Percentiles rank a stretch among this genome's conserved stretches.
phyloP scores from a whole-genome alignment of 495 filamentous ascomycete species.

The Staphylotrichum tortipilum region DNA sequence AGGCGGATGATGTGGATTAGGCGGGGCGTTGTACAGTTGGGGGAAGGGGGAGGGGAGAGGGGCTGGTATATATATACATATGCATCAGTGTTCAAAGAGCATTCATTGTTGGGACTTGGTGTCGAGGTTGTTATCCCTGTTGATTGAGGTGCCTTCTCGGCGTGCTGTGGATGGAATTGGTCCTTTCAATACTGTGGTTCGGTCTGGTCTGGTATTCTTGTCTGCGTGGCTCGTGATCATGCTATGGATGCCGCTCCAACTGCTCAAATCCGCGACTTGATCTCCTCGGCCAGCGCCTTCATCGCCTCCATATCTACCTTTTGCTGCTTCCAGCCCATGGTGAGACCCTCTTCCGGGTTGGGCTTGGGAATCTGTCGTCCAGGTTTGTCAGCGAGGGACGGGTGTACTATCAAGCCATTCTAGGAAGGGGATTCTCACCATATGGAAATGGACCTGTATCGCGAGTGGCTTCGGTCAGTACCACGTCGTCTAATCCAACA shows the following conservation, averaged over 20 bases:
- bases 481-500: background rate
- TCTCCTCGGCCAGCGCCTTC: conserved; percentile 67
- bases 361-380: conserved; percentile 81
- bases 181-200: too few relatives aligned
- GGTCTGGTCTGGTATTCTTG: too few relatives aligned
- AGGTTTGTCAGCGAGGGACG: background rate
- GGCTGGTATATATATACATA: background rate
- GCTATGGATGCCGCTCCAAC: too few relatives aligned
- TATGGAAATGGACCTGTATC: conserved; percentile 77
- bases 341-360: conserved; percentile 71
- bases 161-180: too few relatives aligned
- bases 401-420: too few relatives aligned
- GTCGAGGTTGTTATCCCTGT: too few relatives aligned
- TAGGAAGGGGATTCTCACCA: too few relatives aligned
- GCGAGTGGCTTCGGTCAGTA: background rate
- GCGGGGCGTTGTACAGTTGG: background rate
- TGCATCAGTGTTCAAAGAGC: background rate
- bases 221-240: too few relatives aligned
- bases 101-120: too few relatives aligned
- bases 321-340: conserved; percentile 71
- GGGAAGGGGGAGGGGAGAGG: background rate
- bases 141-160: too few relatives aligned
- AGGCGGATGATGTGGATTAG: conserved; percentile 49
- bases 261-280: conserved; percentile 91
- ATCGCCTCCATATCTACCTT: conserved; percentile 72